Conservation (phyloP, 129 eudicot genomes). For the Saussurea involucrata region DNA sequence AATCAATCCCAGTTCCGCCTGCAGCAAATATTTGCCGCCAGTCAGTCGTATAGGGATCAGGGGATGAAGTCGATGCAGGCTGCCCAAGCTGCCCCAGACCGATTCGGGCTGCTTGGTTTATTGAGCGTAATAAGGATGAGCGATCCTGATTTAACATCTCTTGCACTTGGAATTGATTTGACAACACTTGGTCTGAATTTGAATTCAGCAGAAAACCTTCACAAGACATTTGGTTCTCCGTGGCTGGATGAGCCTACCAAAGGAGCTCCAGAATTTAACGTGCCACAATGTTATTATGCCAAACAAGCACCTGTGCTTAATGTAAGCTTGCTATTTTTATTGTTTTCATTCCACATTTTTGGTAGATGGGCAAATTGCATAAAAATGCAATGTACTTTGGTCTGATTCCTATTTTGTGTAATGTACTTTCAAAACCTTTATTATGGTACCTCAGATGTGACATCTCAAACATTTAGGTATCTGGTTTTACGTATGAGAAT, state of each 20-base stretch:
- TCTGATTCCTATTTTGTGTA: background rate
- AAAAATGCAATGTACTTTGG: background rate
- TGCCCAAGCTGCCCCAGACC: conserved; percentile 58
- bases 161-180: conserved; percentile 84
- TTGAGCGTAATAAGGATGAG: conserved; percentile 82
- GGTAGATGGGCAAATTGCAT: background rate
- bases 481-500: background rate
- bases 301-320: conserved; percentile 67
- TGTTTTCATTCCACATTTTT: background rate
- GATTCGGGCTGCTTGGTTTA: conserved; percentile 73
- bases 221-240: conserved; percentile 78
- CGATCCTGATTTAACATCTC: conserved; percentile 79
- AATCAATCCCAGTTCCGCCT: conserved; percentile 73
- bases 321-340: conserved; percentile 37
- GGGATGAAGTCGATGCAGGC: conserved; percentile 63
- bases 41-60: conserved; percentile 74
- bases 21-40: conserved; percentile 49
- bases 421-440: background rate
- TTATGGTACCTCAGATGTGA: background rate
- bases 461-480: background rate
- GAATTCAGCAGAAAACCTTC: conserved; percentile 63
- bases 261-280: conserved; percentile 76
- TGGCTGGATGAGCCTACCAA: conserved; percentile 88
- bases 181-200: conserved; percentile 71
- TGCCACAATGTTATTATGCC: conserved; percentile 80